Evolutionary conservation across 202 grass and related monocot species (phyloP), one percentile per base, ranked within the genome.

Genomic region (Schoenoplectus triqueter): DNA sequence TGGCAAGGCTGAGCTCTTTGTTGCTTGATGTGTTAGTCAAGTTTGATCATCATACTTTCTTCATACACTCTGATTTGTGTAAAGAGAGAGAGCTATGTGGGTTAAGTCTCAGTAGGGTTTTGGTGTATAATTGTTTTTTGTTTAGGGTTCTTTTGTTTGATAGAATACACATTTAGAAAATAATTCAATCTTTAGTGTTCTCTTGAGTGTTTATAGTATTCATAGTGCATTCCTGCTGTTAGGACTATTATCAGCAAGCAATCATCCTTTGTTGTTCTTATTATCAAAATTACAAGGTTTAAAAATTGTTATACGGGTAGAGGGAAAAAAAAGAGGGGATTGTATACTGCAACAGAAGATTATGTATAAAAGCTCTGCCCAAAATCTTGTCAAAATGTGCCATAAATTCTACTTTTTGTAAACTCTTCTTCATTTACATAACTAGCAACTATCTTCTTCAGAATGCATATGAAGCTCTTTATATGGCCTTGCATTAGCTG

Each of bases 1-100:
- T 4, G 93, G 96, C 48, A 87, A 99, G 31, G 91, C 96, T 1
- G 90, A 96, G 89, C 64, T 99, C 62, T 99, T 90, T 64, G 91
- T 99, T 10, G 90, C 91, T 85, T 98, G 15, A 78, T 8, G 18
- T 19, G 18, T 18, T 62, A 91, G 70, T 8, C 20, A 60, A 21
- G 0, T 66, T 83, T 40, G 10, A 64, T 83, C 13, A 67, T 64
- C 70, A 10, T 17, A 54, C 78, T 31, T 11, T 78, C 57, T 85
- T 65, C 70, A 66, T 48, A 17, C 65, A 79, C 48, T 54, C 66
- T 14, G 4, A 66, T 65, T 78, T 66, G 54, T 64, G 80, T 66
- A 82, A 68, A 52, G 61, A 54, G 42, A 82, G 8, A 14, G 5
- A 6, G 22, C 17, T 31, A 50, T 78, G 74, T 44, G 52, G 52